phyloP scores from a whole-genome alignment of 371 early-diverging fungal genomes.

The Rhizopus stolonifer region DNA sequence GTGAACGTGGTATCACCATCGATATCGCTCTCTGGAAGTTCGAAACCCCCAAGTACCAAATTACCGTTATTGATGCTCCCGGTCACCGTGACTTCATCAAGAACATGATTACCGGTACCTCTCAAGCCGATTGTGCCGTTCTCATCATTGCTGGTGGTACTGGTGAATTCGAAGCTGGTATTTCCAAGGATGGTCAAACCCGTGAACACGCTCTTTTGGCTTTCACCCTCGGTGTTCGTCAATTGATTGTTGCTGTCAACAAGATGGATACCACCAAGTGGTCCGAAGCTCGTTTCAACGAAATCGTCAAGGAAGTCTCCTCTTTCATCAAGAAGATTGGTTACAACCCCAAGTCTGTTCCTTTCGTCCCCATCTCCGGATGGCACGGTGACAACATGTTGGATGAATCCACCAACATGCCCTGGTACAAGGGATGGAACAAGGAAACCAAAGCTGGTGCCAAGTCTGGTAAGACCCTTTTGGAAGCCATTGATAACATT shows the following conservation, averaged over 20 bases:
- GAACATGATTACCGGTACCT: slow-evolving; percentile 99
- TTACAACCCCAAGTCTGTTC: slow-evolving; percentile 89
- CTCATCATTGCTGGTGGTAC: slow-evolving; percentile 93
- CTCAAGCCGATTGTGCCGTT: slow-evolving; percentile 94
- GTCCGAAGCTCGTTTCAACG: slow-evolving; percentile 91
- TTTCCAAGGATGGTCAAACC: slow-evolving; percentile 99
- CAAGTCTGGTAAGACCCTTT: slow-evolving; percentile 85
- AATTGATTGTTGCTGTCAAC: slow-evolving; percentile 98
- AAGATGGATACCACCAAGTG: slow-evolving; percentile 98
- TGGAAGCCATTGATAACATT: slow-evolving; percentile 93
- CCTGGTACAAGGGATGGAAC: slow-evolving; percentile 96
- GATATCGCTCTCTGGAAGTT: slow-evolving; percentile 98
- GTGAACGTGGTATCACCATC: slow-evolving; percentile 98
- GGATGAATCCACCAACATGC: slow-evolving; percentile 89
- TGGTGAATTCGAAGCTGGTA: slow-evolving; percentile 99
- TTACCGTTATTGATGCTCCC: slow-evolving; percentile 98
- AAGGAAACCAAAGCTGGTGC: slow-evolving; percentile 84
- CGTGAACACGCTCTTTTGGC: slow-evolving; percentile 99
- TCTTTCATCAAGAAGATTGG: slow-evolving; percentile 96
- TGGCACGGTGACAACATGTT: slow-evolving; percentile 98
- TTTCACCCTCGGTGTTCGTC: slow-evolving; percentile 95
- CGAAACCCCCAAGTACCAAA: slow-evolving; percentile 95
- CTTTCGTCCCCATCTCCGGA: slow-evolving; percentile 97
- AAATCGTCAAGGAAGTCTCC: slow-evolving; percentile 92
- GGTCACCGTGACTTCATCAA: slow-evolving; percentile 99